Evolutionary conservation across 2,329 filamentous ascomycete genomes (phyloP).

Genomic region (Aspergillus eucalypticola): DNA sequence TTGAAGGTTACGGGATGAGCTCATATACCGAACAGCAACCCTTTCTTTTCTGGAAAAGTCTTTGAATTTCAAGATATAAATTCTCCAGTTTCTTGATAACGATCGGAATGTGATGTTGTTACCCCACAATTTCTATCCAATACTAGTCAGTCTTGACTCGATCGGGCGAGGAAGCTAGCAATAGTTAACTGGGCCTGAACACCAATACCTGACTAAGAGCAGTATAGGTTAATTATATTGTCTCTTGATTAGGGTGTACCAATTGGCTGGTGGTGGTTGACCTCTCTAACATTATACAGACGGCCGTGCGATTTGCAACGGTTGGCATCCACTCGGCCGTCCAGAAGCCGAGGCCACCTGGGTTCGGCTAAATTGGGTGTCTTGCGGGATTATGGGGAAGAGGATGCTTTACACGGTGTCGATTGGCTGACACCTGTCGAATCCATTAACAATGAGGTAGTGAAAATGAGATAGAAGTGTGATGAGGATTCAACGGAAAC

Average conservation of each 20-base stretch:
- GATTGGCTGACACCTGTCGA: neutral
- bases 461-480: neutral
- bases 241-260: too few relatives aligned
- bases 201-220: neutral
- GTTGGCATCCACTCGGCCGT: neutral
- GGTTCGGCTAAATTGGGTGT: neutral
- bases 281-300: neutral
- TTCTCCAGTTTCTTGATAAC: neutral
- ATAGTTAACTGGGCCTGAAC: neutral
- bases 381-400: neutral
- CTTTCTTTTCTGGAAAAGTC: neutral
- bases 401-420: neutral
- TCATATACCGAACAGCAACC: neutral
- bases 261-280: neutral
- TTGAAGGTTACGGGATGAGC: neutral
- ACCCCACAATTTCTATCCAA: neutral
- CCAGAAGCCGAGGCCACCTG: neutral
- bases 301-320: neutral
- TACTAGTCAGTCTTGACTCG: neutral
- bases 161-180: neutral
- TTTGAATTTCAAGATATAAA: too few relatives aligned
- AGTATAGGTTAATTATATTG: neutral
- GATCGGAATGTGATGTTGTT: neutral
- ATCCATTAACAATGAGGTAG: neutral
- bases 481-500: too few relatives aligned